Percentiles rank a stretch among this genome's conserved stretches.
Evolutionary conservation across 2,329 filamentous ascomycete species (phyloP).

Genomic region (Trichophyton verrucosum): DNA sequence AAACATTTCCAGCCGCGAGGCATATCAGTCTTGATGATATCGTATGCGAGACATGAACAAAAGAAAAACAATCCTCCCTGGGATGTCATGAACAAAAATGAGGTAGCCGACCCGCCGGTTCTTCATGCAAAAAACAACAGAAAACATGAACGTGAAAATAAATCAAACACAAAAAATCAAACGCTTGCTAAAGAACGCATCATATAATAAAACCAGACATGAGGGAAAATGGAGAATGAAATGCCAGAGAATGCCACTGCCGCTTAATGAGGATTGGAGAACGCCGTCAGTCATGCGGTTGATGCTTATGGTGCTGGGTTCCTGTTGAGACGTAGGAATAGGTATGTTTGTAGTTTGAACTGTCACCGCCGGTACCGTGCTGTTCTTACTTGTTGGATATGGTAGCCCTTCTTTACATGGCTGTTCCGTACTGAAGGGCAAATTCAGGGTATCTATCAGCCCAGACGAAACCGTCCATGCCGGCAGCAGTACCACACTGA

Average conservation of each 20-base stretch:
- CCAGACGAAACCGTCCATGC: conserved; percentile 73
- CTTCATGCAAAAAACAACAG: conserved; percentile 28
- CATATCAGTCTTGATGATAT: conserved; percentile 38
- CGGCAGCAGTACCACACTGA: conserved; percentile 65
- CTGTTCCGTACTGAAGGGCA: conserved; percentile 56
- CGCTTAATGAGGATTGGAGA: conserved; percentile 30
- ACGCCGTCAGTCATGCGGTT: conserved; percentile 45
- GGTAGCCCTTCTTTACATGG: conserved; percentile 52
- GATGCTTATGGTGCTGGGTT: conserved; percentile 19
- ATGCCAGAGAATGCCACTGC: conserved; percentile 26
- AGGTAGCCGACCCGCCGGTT: conserved; percentile 38
- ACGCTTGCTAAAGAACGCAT: conserved; percentile 40
- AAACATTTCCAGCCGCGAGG: conserved; percentile 37
- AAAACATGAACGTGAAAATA: conserved; percentile 18
- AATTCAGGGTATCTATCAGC: conserved; percentile 68
- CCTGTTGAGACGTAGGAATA: neutral
- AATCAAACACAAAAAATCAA: conserved; percentile 27
- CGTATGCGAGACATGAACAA: conserved; percentile 28
- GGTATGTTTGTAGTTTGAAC: neutral
- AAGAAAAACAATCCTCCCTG: conserved; percentile 24
- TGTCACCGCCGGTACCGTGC: conserved; percentile 19
- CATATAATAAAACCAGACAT: conserved; percentile 28
- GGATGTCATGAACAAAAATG: conserved; percentile 18
- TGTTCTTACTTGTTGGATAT: conserved; percentile 11
- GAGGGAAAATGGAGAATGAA: conserved; percentile 27